phyloP scores from a whole-genome alignment of 768 basidiomycete genomes.

The Mycena rebaudengoi region DNA sequence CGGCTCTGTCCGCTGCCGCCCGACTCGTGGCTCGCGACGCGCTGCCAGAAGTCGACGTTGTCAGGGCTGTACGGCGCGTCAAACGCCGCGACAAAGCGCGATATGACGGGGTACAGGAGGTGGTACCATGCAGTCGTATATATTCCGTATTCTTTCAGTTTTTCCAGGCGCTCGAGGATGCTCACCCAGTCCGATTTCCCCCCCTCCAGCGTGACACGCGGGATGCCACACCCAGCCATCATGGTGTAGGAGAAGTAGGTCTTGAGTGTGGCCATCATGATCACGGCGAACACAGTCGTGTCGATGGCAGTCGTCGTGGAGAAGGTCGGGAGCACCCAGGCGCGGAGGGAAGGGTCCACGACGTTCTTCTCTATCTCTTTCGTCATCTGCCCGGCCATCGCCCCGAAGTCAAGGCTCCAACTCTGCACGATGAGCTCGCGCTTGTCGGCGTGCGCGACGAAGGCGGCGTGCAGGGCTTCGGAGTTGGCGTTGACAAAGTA shows the following conservation, averaged over 20 bases:
- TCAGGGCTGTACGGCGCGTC: no score
- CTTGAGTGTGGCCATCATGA: conserved; percentile 52
- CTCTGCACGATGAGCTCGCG: conserved; percentile 20
- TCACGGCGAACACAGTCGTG: conserved; percentile 43
- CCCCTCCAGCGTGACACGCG: conserved; percentile 52
- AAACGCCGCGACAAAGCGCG: conserved; percentile 43
- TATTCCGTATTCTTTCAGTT: conserved; percentile 46
- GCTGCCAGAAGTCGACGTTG: neutral
- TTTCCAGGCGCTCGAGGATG: conserved; percentile 46
- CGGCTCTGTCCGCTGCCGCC: neutral
- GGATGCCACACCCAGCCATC: conserved; percentile 52
- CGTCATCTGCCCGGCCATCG: conserved; percentile 21
- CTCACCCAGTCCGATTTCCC: no score
- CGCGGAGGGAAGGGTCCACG: conserved; percentile 32
- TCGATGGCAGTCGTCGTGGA: conserved; percentile 50
- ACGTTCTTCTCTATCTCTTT: neutral
- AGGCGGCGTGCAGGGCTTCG: conserved; percentile 38
- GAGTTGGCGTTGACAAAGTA: conserved; percentile 48
- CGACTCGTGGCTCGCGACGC: neutral
- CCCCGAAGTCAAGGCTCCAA: conserved; percentile 32
- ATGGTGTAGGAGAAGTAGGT: conserved; percentile 46
- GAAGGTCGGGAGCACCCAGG: conserved; percentile 53
- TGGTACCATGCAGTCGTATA: conserved; percentile 43
- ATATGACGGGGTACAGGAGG: conserved; percentile 49
- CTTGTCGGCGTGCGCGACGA: conserved; percentile 38